Evolutionary conservation across 208 protist genomes (phyloP).

Genomic region (Phytomonas serpens): DNA sequence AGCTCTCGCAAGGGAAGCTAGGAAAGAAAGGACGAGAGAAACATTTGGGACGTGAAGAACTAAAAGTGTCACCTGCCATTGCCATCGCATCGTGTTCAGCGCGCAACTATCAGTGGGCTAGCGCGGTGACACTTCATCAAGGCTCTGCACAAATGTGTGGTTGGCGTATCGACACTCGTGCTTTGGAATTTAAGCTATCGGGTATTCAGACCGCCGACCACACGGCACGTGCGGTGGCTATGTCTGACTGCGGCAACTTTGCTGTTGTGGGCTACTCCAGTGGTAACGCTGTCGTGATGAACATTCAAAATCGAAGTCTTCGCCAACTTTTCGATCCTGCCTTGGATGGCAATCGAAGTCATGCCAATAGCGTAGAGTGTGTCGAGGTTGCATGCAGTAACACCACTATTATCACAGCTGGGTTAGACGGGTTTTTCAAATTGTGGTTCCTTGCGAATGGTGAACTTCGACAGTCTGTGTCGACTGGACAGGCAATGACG

Average conservation of each 20-base stretch:
- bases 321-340: conserved; percentile 60
- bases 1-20: conserved; percentile 83
- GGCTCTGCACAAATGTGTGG: conserved; percentile 55
- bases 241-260: conserved; percentile 87
- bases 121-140: conserved; percentile 71
- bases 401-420: conserved; percentile 57
- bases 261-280: conserved; percentile 81
- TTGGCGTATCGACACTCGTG: conserved; percentile 81
- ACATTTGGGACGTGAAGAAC: conserved; percentile 39
- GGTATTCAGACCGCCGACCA: conserved; percentile 57
- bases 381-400: conserved; percentile 74
- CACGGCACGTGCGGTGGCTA: conserved; percentile 59
- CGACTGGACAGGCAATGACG: conserved; percentile 45
- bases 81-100: conserved; percentile 48
- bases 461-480: conserved; percentile 26
- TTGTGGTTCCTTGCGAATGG: conserved; percentile 56
- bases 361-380: conserved; percentile 64
- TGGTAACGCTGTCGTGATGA: conserved; percentile 65
- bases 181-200: conserved; percentile 69
- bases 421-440: conserved; percentile 69
- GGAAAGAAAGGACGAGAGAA: conserved; percentile 55
- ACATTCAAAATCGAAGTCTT: conserved; percentile 71
- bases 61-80: conserved; percentile 71
- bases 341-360: conserved; percentile 29
- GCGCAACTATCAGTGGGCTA: conserved; percentile 85